Base-by-base conservation (phyloP, 2,329 filamentous ascomycete genomes). In the Sporothrix protearum region DNA sequence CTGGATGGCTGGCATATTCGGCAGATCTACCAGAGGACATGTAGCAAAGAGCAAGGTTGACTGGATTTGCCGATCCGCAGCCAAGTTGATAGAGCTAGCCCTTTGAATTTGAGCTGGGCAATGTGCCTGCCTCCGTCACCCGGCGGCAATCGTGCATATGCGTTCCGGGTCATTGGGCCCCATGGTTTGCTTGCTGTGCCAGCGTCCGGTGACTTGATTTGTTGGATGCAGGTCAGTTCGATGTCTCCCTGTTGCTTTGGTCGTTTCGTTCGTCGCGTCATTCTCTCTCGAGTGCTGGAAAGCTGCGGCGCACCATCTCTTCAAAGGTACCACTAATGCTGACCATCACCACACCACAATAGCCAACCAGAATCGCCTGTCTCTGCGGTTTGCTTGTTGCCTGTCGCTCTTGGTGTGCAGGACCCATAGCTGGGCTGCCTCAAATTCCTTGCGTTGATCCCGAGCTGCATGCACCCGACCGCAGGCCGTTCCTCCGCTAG, bases 121-220 rank as follows among this genome's bases (percentile, higher is more conserved):
- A 16, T 45, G 22, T 45, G 36, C 22, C 22, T 45, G 36, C 22
- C 36, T 28, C 36, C 28, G 36, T 45, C 36, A 28, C 59, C 22
- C 36, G 22, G 28, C 36, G 59, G 33, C 59, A 64, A 64, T 45
- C 36, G 59, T 64, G 59, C 36, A 64, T 42, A 64, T 42, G 42
- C n/a, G 22, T 64, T 36, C 59, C 36, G 59, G 36, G 9, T 28
- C 36, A 64, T 64, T 36, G 36, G 36, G 59, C 22, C 12, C 33
- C 39, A 19, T 36, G 30, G 30, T 64, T 25, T 64, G 36, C 4
- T 25, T 28, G 22, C 28, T 42, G 59, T 45, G 59, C 36, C 36
- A 16, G 36, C 59, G 59, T 39, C 6, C 59, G n/a, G 36, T 12
- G 12, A 28, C 22, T 45, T 64, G 36, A 64, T 64, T 42, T 64